phyloP scores from a whole-genome alignment of 441 rosid species.

The Bruguiera hainesii region DNA sequence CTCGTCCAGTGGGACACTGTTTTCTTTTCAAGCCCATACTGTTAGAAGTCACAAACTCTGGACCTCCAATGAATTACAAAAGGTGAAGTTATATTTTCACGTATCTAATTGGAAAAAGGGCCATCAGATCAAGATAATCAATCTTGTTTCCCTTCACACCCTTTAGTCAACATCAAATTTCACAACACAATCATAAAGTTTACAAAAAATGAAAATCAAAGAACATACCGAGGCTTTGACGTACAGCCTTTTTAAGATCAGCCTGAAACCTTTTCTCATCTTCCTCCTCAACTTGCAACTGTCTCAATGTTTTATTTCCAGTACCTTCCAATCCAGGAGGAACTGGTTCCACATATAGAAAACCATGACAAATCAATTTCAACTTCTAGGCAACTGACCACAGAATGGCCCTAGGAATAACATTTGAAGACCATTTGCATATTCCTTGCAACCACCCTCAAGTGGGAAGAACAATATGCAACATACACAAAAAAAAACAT shows the following conservation, averaged over 20 bases:
- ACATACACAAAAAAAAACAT: not conserved
- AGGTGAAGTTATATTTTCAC: too few species aligned
- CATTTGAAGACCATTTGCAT: not conserved
- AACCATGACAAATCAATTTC: conserved; percentile 19
- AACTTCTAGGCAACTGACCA: conserved; percentile 6
- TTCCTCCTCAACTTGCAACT: conserved; percentile 78
- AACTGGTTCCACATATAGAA: conserved; percentile 27
- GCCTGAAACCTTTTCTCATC: conserved; percentile 96
- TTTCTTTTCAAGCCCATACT: too few species aligned
- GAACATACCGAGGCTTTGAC: conserved; percentile 87
- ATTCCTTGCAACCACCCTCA: not conserved
- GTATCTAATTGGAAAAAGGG: too few species aligned
- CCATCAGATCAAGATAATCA: too few species aligned
- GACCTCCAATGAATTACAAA: too few species aligned
- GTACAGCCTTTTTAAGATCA: conserved; percentile 76
- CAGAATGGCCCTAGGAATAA: conserved; percentile 2
- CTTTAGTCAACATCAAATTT: not conserved
- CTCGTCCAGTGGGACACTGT: too few species aligned
- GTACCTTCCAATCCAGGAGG: conserved; percentile 36
- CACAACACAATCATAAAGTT: conserved; percentile 3
- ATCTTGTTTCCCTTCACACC: too few species aligned
- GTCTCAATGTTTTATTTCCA: conserved; percentile 68
- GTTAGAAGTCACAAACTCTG: too few species aligned
- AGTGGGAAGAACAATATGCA: not conserved
- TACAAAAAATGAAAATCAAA: conserved; percentile 6